Base-by-base conservation (phyloP, 805 yeast genomes). In the Citeromyces nyonsensis region DNA sequence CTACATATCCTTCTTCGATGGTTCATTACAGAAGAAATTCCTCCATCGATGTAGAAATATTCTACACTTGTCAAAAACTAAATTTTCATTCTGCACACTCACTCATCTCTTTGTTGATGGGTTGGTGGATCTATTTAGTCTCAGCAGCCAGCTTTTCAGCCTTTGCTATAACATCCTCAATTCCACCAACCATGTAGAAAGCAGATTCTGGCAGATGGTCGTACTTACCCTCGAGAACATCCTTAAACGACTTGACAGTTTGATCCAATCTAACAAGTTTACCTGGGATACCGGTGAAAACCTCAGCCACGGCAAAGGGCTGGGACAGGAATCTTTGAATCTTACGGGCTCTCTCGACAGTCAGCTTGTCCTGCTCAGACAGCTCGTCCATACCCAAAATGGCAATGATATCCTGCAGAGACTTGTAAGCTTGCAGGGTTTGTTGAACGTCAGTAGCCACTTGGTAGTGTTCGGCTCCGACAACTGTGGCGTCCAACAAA, bases 301-400 rank as follows among this genome's bases (percentile, higher is more conserved):
- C 97, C 72, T 91, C 95, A 52, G 98, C 98, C 50, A 91, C 98
- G 41, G 97, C 91, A 67, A 91, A 91, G 52, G 98, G 98, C 74
- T 91, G 98, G 56, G 98, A 91, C 64, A 91, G 74, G 94, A 91
- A 91, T 74, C 97, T 83, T 73, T 91, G 97, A 58, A 91, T 85
- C 81, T 91, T 91, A 76, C 98, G 84, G 54, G 98, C 98, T 76
- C 98, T 88, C 77, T 91, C 98, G 64, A 91, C 98, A 47, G 97
- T 88, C 61, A 91, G 79, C 73, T 91, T 91, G 70, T 91, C 98
- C 53, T 77, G 68, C 74, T 91, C 98, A 48, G 96, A 85, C 71
- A 91, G 79, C 75, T 91, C 98, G 68, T 91, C 98, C 98, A 91
- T 91, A 86, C 98, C 98, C 66, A 91, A 81, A 76, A 91, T 91